Evolutionary conservation across 2,329 filamentous ascomycete genomes (phyloP).

Genomic region (Didymella sp.): DNA sequence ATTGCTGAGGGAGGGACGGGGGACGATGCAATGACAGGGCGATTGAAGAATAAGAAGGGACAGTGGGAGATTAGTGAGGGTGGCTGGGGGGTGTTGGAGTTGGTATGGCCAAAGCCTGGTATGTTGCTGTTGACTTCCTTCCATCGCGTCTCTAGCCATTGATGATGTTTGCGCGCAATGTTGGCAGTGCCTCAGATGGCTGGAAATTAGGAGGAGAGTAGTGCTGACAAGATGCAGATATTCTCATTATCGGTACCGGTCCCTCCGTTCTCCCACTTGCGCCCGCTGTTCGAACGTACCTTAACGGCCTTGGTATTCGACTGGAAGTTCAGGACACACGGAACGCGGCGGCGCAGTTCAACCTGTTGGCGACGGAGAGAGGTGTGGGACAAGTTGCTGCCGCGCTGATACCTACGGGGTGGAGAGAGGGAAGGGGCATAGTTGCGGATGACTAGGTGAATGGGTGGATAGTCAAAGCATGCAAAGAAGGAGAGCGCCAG

Average conservation of each 20-base stretch:
- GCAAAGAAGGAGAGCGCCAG: neutral
- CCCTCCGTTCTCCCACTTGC: slow-evolving; percentile 76
- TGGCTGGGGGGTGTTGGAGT: slow-evolving; percentile 75
- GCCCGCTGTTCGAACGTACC: slow-evolving; percentile 72
- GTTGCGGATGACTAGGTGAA: neutral
- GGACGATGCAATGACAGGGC: slow-evolving; percentile 38
- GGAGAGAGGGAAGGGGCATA: slow-evolving; percentile 60
- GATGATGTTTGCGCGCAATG: too few relatives aligned
- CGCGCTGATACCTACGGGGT: slow-evolving; percentile 84
- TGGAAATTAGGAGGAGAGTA: neutral
- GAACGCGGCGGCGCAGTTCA: slow-evolving; percentile 94
- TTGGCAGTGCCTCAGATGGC: too few relatives aligned
- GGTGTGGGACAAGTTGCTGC: slow-evolving; percentile 86
- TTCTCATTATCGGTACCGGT: slow-evolving; percentile 89
- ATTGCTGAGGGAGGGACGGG: slow-evolving; percentile 34
- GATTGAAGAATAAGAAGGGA: slow-evolving; percentile 75
- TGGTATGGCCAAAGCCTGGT: slow-evolving; percentile 92
- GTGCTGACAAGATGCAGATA: slow-evolving; percentile 62
- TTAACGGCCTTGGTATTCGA: slow-evolving; percentile 80
- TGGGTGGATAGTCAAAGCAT: neutral
- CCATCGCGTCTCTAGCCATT: too few relatives aligned
- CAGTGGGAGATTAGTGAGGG: slow-evolving; percentile 78
- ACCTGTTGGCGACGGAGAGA: slow-evolving; percentile 91
- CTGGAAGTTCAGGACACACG: slow-evolving; percentile 90
- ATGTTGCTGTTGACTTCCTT: slow-evolving; percentile 51